Evolutionary conservation across 2,329 filamentous ascomycete genomes (phyloP), one percentile per base, ranked within the genome.

Genomic region (Fusarium caatingaense): DNA sequence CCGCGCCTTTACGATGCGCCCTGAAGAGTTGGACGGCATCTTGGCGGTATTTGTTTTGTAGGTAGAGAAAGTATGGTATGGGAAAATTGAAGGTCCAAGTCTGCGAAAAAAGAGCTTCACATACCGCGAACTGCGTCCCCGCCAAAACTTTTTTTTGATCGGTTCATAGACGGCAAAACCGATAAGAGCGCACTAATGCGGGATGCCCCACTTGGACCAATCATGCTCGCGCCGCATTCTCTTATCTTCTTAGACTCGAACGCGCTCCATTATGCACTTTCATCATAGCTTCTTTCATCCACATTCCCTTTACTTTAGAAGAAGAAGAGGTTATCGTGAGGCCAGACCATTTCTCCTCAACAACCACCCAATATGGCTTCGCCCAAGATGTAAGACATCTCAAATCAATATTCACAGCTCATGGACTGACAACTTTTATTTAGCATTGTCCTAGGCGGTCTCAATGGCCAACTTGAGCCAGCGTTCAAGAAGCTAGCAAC

Each of bases 401-500:
- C 16, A 10, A 50, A 2, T 48, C 8, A 18, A 11, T 12, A 25
- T 6, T 23, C 16, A 21, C 3, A 21, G 13, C 20, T 51, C 5
- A 42, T 4, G n/a, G 11, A 44, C 71, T 75, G 47, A 73, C 57
- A 15, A 21, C 25, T 32, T 32, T 68, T 20, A 28, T 37, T 4
- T 60, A 93, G 91, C 61, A 90, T 96, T 74, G 93, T 98, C 41
- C 83, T 97, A 66, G 96, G 96, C 60, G 90, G 90, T 77, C 86
- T 97, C 69, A 91, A 94, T 77, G 95, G 95, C 75, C 89, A 92
- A 76, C 86, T 98, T 55, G 85, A 88, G 68, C 80, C 90, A 15
- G 90, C 92, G 12, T 93, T 99, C 78, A 85, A 88, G 64, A 99
- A 98, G 80, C 83, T 98, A 21, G 85, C 90, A 11, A 87, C 89